Evolutionary conservation across 495 filamentous ascomycete genomes (phyloP).

Genomic region (Xylaria acuta): DNA sequence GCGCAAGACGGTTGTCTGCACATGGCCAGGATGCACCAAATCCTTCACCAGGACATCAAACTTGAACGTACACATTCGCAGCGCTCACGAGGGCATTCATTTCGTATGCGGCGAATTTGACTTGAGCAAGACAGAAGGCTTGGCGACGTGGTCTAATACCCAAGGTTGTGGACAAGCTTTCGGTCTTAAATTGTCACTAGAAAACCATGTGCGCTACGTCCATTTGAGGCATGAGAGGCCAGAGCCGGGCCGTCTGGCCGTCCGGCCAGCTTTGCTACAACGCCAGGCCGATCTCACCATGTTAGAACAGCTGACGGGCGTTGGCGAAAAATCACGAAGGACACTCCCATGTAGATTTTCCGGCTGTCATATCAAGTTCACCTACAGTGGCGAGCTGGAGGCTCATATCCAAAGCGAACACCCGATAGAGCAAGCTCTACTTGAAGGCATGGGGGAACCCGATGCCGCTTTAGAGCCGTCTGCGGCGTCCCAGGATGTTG

Average conservation of each 20-base stretch:
- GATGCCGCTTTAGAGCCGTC: conserved; percentile 12
- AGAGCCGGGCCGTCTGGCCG: conserved; percentile 44
- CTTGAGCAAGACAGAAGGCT: conserved; percentile 60
- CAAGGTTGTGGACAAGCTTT: conserved; percentile 74
- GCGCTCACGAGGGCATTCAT: conserved; percentile 71
- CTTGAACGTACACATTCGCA: conserved; percentile 76
- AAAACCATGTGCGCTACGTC: conserved; percentile 78
- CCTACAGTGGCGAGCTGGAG: conserved; percentile 70
- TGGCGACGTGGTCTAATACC: conserved; percentile 67
- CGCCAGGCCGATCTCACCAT: conserved; percentile 42
- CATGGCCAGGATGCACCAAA: conserved; percentile 67
- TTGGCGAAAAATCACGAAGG: conserved; percentile 61
- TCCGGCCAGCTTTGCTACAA: conserved; percentile 28
- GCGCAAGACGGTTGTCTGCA: conserved; percentile 68
- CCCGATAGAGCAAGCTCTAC: conserved; percentile 32
- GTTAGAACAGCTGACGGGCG: conserved; percentile 62
- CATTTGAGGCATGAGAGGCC: conserved; percentile 68
- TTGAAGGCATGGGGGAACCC: conserved; percentile 33
- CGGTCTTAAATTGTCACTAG: conserved; percentile 72
- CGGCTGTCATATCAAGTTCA: conserved; percentile 66
- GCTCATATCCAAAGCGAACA: conserved; percentile 62
- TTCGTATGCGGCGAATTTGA: conserved; percentile 78
- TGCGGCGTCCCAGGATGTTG: conserved; percentile 6
- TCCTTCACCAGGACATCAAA: conserved; percentile 81
- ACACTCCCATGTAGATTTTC: conserved; percentile 61